These are phyloP conservation scores for Gaeumannomyces sp. DNA, from an alignment of 2,329 filamentous ascomycete species.

Conservation along the genomic window DNA sequence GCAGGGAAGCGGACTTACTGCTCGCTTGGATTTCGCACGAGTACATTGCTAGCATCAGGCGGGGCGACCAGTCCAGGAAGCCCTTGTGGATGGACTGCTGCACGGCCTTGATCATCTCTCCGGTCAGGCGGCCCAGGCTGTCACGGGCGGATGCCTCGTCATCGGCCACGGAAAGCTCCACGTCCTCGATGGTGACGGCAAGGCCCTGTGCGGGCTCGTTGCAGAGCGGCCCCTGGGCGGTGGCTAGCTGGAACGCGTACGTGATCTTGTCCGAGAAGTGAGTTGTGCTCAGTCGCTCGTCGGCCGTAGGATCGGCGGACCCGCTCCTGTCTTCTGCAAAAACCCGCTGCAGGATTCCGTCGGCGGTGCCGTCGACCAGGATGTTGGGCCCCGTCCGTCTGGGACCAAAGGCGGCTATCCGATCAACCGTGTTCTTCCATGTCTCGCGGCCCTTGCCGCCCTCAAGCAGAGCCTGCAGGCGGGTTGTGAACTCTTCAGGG, in stretches of 20 bases:
- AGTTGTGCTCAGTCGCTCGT: conserved; percentile 48
- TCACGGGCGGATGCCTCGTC: conserved; percentile 50
- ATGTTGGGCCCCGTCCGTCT: conserved; percentile 81
- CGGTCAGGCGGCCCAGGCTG: conserved; percentile 73
- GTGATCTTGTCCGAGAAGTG: conserved; percentile 85
- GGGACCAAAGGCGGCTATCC: conserved; percentile 87
- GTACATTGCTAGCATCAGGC: conserved; percentile 97
- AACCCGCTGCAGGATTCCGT: conserved; percentile 65
- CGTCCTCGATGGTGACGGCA: conserved; percentile 81
- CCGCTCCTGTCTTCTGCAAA: conserved; percentile 34
- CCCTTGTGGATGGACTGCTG: conserved; percentile 77
- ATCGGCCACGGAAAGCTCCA: conserved; percentile 54
- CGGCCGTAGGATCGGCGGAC: conserved; percentile 31
- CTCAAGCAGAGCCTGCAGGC: conserved; percentile 64
- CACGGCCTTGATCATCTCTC: conserved; percentile 86
- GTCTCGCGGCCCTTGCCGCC: conserved; percentile 66
- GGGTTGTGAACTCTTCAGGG: conserved; percentile 67
- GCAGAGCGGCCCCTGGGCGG: conserved; percentile 82
- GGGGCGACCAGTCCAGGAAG: conserved; percentile 92
- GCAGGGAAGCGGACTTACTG: conserved; percentile 45
- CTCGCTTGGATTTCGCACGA: conserved; percentile 95
- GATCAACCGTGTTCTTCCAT: conserved; percentile 72
- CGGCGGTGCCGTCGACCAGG: conserved; percentile 74
- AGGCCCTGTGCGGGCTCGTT: conserved; percentile 90
- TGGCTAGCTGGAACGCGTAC: conserved; percentile 92